Evolutionary conservation across 2,329 filamentous ascomycete species (phyloP).

Genomic region (Phyllosticta citriasiana): DNA sequence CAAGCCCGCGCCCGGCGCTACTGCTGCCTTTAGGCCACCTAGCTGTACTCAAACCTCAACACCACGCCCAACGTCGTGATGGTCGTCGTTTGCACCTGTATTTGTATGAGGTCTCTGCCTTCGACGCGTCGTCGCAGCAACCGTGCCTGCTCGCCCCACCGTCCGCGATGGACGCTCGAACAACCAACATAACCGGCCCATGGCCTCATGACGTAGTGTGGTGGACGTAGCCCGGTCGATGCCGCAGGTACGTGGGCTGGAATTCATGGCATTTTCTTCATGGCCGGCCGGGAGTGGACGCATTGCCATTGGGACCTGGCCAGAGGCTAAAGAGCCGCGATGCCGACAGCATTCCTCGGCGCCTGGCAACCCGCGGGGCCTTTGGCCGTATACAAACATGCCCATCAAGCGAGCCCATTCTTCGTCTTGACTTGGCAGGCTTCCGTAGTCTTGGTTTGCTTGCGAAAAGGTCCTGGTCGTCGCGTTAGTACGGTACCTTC

Average conservation of each 20-base stretch:
- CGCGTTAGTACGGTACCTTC: background rate
- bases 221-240: background rate
- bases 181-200: background rate
- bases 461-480: background rate
- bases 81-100: background rate
- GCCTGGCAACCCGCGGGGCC: background rate
- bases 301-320: background rate
- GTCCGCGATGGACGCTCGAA: background rate
- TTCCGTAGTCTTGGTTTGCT: constrained; percentile 4
- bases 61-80: background rate
- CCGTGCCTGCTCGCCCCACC: background rate
- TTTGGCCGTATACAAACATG: constrained; percentile 4
- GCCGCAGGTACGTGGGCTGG: background rate
- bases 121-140: background rate
- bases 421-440: constrained; percentile 1
- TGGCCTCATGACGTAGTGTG: background rate
- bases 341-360: background rate
- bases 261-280: background rate
- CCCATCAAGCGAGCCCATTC: constrained; percentile 4
- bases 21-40: background rate
- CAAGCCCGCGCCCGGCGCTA: background rate
- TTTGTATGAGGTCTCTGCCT: too few species aligned
- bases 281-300: background rate
- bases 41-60: background rate
- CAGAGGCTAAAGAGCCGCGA: background rate